These are phyloP conservation scores for Ligustrum vulgare DNA, from an alignment of 257 asterid genomes.

Conservation along the genomic window DNA sequence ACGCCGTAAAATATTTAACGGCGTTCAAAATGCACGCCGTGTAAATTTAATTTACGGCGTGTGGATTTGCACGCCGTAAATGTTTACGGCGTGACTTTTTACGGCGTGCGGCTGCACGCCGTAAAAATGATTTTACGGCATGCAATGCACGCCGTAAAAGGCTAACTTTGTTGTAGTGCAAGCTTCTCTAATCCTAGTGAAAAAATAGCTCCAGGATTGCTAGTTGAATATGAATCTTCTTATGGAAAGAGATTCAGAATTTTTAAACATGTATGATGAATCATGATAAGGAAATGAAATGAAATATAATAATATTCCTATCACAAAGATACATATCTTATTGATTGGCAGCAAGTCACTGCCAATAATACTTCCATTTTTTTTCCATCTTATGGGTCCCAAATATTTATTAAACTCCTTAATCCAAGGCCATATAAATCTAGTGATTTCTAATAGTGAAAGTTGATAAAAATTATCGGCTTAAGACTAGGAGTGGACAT, in stretches of 20 bases:
- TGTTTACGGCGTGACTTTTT: too few relatives aligned
- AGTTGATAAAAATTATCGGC: neutral
- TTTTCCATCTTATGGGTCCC: conserved; percentile 30
- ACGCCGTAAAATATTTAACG: too few relatives aligned
- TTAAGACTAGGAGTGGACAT: too few relatives aligned
- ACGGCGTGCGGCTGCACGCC: too few relatives aligned
- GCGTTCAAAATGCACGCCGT: too few relatives aligned
- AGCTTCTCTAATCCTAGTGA: conserved; percentile 17
- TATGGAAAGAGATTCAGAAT: conserved; percentile 31
- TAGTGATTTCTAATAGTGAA: neutral
- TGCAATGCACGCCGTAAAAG: too few relatives aligned
- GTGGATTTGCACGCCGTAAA: too few relatives aligned
- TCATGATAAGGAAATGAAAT: conserved; percentile 31
- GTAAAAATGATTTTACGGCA: too few relatives aligned
- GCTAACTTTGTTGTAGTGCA: too few relatives aligned
- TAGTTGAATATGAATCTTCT: conserved; percentile 16
- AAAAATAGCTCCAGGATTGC: conserved; percentile 19
- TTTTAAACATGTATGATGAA: conserved; percentile 26
- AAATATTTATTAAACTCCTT: conserved; percentile 12
- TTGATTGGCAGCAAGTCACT: conserved; percentile 43
- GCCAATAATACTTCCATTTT: conserved; percentile 21
- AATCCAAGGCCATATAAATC: neutral
- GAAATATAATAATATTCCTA: conserved; percentile 26
- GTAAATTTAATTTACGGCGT: too few relatives aligned
- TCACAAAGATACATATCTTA: conserved; percentile 26